Evolutionary conservation across 805 yeast genomes (phyloP).

Genomic region (Wickerhamomyces silvicola): DNA sequence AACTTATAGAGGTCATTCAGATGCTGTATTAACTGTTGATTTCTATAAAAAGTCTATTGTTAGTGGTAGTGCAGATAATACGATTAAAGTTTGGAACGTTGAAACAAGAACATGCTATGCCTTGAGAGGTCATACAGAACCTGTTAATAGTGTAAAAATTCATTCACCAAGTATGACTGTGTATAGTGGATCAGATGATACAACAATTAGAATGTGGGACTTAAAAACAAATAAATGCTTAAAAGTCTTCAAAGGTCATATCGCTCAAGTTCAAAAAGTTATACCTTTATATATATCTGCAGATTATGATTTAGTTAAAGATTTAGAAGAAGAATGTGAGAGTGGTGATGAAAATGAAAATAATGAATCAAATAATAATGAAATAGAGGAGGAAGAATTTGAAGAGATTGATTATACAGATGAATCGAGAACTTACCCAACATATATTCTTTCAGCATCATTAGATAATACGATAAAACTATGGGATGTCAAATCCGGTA

Average conservation of each 20-base stretch:
- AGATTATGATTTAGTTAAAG: slow-evolving; percentile 42
- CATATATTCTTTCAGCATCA: slow-evolving; percentile 81
- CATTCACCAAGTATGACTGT: slow-evolving; percentile 74
- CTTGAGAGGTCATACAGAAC: slow-evolving; percentile 85
- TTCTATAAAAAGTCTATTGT: slow-evolving; percentile 76
- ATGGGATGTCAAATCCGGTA: slow-evolving; percentile 85
- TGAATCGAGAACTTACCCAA: slow-evolving; percentile 47
- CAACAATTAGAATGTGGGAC: slow-evolving; percentile 94
- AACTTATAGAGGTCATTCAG: slow-evolving; percentile 89
- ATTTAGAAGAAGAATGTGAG: slow-evolving; percentile 21
- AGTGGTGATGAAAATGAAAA: slow-evolving; percentile 12
- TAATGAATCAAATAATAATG: slow-evolving; percentile 9
- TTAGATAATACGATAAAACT: slow-evolving; percentile 88
- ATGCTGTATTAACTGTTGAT: slow-evolving; percentile 80
- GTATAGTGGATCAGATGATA: slow-evolving; percentile 86
- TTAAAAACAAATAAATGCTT: slow-evolving; percentile 72
- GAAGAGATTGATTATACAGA: slow-evolving; percentile 22
- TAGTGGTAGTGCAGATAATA: slow-evolving; percentile 87
- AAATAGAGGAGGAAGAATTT: slow-evolving; percentile 19
- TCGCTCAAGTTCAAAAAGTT: slow-evolving; percentile 91
- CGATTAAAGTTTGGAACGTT: slow-evolving; percentile 95
- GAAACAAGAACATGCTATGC: slow-evolving; percentile 90
- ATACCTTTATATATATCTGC: slow-evolving; percentile 77
- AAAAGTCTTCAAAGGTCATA: slow-evolving; percentile 77
- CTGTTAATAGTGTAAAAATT: slow-evolving; percentile 86